Evolutionary conservation across 2,329 filamentous ascomycete genomes (phyloP), one percentile per base, ranked within the genome.

Genomic region (Madurella mycetomatis): DNA sequence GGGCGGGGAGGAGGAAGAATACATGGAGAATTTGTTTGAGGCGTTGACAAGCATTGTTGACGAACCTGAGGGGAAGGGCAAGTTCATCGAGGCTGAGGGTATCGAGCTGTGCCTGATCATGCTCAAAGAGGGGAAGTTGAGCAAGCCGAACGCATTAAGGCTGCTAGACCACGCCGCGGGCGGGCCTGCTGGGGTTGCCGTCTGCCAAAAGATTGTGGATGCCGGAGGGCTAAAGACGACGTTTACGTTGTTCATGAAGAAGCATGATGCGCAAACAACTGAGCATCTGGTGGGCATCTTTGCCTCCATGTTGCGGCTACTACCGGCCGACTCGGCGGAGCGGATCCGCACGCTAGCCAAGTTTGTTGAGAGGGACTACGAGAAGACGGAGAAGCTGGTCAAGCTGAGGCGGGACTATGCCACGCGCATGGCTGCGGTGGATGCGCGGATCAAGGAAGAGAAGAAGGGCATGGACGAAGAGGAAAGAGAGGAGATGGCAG

Each of bases 301-400:
- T 59, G 83, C 88, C 1, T 89, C 88, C 0, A 80, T 99, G 68
- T 77, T 99, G 1, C 85, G 91, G 19, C 78, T 86, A 4, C 72
- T 99, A 1, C 91, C 92, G 0, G 88, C 84, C 15, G 83, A 90
- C 32, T 91, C 89, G 1, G 78, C 89, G 0, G 79, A 85, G 32
- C 82, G 94, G 5, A 95, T 97, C 62, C 83, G 94, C 4, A 82
- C 87, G 1, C 79, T 97, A 4, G 92, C 92, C 46, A 99, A 99
- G 67, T 97, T 97, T 65, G 87, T 96, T 16, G 94, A 99, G 70
- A 95, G 90, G 67, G 85, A 96, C 60, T 96, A 95, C 68, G 90
- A 86, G 62, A 97, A 97, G 76, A 83, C 90, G 39, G 73, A 68
- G 5, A 89, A 85, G 66, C 76, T 97, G 4, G 69, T 95, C 37